Conservation (phyloP, 495 filamentous ascomycete genomes). For the Neurospora tetraspora region DNA sequence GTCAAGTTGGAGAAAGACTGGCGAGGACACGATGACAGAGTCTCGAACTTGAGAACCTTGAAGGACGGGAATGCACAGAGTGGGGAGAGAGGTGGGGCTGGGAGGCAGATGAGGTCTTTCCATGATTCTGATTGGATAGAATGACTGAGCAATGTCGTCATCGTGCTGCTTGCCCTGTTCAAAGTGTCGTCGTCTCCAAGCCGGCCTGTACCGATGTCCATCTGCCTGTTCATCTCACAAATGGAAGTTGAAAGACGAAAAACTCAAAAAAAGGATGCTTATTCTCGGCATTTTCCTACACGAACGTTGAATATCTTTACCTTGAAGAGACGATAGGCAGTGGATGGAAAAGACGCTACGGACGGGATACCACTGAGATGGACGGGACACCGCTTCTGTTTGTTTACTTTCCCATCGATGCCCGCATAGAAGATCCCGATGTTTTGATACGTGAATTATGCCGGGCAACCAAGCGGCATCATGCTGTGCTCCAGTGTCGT, state of each 20-base stretch:
- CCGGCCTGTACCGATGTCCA: not conserved
- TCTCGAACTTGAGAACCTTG: not conserved
- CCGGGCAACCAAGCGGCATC: not conserved
- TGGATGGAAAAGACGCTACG: not conserved
- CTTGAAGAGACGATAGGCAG: not conserved
- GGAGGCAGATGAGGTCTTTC: not conserved
- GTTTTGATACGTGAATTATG: not conserved
- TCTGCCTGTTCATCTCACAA: not conserved
- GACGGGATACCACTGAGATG: not conserved
- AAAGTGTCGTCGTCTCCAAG: not conserved
- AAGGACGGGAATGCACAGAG: not conserved
- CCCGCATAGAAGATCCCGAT: not conserved
- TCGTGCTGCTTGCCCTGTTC: not conserved
- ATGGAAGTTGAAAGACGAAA: not conserved
- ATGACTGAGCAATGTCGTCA: not conserved
- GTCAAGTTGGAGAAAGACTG: not conserved
- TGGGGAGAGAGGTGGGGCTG: not conserved
- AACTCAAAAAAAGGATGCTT: not conserved
- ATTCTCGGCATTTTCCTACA: not conserved
- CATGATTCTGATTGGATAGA: not conserved
- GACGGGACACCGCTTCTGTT: not conserved
- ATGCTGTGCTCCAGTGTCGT: not conserved
- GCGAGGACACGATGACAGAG: not conserved
- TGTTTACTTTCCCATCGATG: not conserved
- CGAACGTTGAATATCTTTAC: not conserved